Evolutionary conservation across 768 basidiomycete genomes (phyloP).

Genomic region (Hortiboletus flavorubellus): DNA sequence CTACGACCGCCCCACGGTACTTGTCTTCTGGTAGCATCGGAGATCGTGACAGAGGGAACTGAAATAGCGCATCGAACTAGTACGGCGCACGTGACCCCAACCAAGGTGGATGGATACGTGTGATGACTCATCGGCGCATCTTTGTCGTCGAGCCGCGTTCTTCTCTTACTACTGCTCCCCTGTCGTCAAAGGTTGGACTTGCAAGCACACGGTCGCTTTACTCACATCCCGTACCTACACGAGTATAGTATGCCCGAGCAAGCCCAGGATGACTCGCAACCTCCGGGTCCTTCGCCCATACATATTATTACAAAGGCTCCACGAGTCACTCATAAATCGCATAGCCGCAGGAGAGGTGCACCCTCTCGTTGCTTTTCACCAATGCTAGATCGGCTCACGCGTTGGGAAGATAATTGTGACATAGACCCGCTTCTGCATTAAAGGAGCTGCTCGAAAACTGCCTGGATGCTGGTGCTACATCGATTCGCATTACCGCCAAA

Average conservation of each 20-base stretch:
- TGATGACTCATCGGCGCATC: neutral
- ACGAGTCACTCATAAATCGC: constrained; percentile 83
- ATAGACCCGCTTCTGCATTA: constrained; percentile 88
- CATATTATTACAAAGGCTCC: constrained; percentile 68
- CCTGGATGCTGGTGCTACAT: constrained; percentile 89
- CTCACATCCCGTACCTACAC: neutral
- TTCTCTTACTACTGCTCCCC: too few species aligned
- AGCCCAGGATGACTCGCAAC: constrained; percentile 13
- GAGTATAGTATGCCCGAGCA: constrained; percentile 11
- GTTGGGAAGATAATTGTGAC: constrained; percentile 68
- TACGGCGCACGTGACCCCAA: neutral
- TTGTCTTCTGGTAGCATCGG: constrained; percentile 39
- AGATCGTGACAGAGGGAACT: neutral
- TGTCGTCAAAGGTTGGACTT: too few species aligned
- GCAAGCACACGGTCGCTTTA: neutral
- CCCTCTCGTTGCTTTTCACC: neutral
- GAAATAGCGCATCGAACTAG: too few species aligned
- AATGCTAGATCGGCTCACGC: constrained; percentile 11
- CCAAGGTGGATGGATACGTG: too few species aligned
- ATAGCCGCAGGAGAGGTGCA: constrained; percentile 80
- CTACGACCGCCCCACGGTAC: constrained; percentile 88
- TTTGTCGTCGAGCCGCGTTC: neutral
- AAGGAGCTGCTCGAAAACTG: constrained; percentile 96
- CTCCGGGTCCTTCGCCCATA: constrained; percentile 59
- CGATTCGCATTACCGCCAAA: constrained; percentile 84